Percentiles rank a stretch among this genome's conserved stretches.
phyloP scores from a whole-genome alignment of 2,329 filamentous ascomycete species.

The Rhexocercosporidium sp. region DNA sequence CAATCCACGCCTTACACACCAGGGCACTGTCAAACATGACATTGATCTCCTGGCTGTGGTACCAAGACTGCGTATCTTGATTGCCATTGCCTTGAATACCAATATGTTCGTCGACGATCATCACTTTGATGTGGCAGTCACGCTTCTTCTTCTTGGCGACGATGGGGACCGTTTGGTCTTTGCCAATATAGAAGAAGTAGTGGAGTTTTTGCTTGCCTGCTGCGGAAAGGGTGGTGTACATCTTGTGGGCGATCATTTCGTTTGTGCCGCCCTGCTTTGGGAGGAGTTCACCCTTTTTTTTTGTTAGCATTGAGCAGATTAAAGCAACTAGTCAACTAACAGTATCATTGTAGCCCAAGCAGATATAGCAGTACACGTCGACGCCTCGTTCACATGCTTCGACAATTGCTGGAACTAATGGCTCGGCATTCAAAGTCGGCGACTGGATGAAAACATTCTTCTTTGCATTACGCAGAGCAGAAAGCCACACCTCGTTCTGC shows the following conservation, averaged over 20 bases:
- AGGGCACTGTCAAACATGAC: slow-evolving; percentile 70
- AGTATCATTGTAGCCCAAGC: slow-evolving; percentile 79
- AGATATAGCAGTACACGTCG: slow-evolving; percentile 72
- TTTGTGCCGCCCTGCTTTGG: slow-evolving; percentile 79
- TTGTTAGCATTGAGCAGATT: slow-evolving; percentile 7
- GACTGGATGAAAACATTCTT: slow-evolving; percentile 77
- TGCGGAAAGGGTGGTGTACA: slow-evolving; percentile 60
- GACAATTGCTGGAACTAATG: slow-evolving; percentile 66
- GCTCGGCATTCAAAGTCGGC: slow-evolving; percentile 76
- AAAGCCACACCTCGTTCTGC: slow-evolving; percentile 78
- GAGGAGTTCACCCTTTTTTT: slow-evolving; percentile 68
- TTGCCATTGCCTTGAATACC: slow-evolving; percentile 79
- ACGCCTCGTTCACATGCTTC: slow-evolving; percentile 71
- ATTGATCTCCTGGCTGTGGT: slow-evolving; percentile 78
- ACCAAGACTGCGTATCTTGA: slow-evolving; percentile 82
- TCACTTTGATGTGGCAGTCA: slow-evolving; percentile 77
- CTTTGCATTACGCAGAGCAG: slow-evolving; percentile 68
- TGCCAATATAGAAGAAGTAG: slow-evolving; percentile 74
- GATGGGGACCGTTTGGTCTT: slow-evolving; percentile 72
- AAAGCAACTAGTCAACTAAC: slow-evolving; percentile 41
- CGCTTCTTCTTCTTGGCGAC: slow-evolving; percentile 68
- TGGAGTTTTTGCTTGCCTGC: slow-evolving; percentile 57
- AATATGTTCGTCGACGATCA: slow-evolving; percentile 73
- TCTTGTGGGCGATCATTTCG: slow-evolving; percentile 67
- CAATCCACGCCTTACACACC: slow-evolving; percentile 68